Conservation (phyloP, 192 early-diverging fungal genomes). For the Coemansia sp. region DNA sequence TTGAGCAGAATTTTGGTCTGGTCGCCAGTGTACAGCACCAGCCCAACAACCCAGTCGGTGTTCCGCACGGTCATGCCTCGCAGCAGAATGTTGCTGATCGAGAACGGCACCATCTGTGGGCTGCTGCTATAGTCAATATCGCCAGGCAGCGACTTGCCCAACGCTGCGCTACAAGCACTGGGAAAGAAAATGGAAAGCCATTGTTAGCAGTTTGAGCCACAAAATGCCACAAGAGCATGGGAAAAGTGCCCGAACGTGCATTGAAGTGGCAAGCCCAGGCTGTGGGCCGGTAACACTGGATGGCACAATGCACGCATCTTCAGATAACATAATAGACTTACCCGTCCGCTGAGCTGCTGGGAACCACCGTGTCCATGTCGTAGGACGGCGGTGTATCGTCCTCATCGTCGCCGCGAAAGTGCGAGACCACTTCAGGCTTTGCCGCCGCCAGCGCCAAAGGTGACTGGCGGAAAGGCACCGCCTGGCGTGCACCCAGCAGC, state of each 20-base stretch:
- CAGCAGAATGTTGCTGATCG: conserved; percentile 79
- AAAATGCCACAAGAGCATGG: not conserved
- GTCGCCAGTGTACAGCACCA: conserved; percentile 80
- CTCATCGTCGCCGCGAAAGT: conserved; percentile 33
- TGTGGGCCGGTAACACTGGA: not conserved
- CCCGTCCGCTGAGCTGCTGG: conserved; percentile 21
- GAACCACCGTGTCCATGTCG: conserved; percentile 16
- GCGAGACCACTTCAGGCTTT: conserved; percentile 15
- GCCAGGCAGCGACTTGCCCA: conserved; percentile 37
- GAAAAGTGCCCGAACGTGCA: not conserved
- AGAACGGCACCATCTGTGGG: conserved; percentile 59
- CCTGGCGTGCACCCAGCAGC: conserved; percentile 23
- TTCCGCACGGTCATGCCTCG: conserved; percentile 88
- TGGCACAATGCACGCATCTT: not conserved
- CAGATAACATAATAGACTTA: conserved; percentile 21
- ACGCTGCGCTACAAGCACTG: conserved; percentile 7
- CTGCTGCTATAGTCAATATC: conserved; percentile 28
- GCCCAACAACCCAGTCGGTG: conserved; percentile 85
- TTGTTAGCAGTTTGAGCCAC: not conserved
- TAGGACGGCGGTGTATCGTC: conserved; percentile 22
- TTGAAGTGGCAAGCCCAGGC: not conserved
- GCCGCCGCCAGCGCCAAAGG: conserved; percentile 24
- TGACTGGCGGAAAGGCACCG: conserved; percentile 41
- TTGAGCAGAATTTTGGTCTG: conserved; percentile 94
- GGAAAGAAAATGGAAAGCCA: not conserved